phyloP scores from a whole-genome alignment of 1,139 yeast species.

The Taphrina wiesneri region DNA sequence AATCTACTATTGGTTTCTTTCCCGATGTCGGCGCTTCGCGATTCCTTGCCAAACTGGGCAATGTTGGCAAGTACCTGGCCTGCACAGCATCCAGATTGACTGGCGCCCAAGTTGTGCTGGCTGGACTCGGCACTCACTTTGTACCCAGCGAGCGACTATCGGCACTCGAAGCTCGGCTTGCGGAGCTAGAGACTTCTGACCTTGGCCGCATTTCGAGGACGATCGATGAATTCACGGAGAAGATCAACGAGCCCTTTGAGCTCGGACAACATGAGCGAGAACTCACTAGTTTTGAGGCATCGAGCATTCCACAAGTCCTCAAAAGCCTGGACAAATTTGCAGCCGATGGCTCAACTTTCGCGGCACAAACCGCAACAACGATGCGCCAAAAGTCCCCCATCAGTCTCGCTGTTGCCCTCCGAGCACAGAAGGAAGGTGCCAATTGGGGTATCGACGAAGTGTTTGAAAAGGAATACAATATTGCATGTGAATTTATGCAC shows the following conservation, averaged over 20 bases:
- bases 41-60: constrained; percentile 77
- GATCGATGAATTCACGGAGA: constrained; percentile 74
- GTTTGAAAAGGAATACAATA: constrained; percentile 67
- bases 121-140: constrained; percentile 90
- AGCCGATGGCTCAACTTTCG: constrained; percentile 62
- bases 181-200: constrained; percentile 42
- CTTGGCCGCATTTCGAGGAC: constrained; percentile 60
- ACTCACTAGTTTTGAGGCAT: constrained; percentile 50
- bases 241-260: constrained; percentile 64
- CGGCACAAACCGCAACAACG: constrained; percentile 58
- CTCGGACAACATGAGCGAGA: constrained; percentile 13
- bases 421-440: constrained; percentile 65
- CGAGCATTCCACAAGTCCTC: constrained; percentile 63
- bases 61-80: constrained; percentile 81
- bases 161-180: constrained; percentile 57
- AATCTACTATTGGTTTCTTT: constrained; percentile 92
- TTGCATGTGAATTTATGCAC: constrained; percentile 76
- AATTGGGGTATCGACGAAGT: constrained; percentile 63
- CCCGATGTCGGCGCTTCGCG: constrained; percentile 96
- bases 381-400: constrained; percentile 67
- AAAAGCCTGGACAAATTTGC: constrained; percentile 57
- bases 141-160: constrained; percentile 66
- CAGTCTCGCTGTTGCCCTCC: constrained; percentile 74
- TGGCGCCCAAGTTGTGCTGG: constrained; percentile 73
- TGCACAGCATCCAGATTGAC: constrained; percentile 76